Conservation (phyloP, 106 monocot species). For the Dendrobium officinale region DNA sequence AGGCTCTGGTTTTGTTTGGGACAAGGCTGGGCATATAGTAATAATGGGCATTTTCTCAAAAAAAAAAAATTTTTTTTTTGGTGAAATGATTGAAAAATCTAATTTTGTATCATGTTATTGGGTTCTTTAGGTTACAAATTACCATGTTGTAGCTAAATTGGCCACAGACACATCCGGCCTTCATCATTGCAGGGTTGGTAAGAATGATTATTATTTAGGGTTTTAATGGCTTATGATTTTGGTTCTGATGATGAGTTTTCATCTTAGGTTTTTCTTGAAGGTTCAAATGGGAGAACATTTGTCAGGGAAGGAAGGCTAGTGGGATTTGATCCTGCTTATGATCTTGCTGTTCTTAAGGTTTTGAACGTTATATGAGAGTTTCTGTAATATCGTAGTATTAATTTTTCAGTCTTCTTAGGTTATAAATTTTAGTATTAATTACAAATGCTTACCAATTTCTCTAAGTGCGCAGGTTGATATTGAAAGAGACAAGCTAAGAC, state of each 20-base stretch:
- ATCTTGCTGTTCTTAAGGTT: slow-evolving; percentile 91
- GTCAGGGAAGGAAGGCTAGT: slow-evolving; percentile 66
- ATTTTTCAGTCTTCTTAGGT: no score
- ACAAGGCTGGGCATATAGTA: slow-evolving; percentile 79
- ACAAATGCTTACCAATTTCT: neutral
- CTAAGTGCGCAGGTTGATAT: slow-evolving; percentile 49
- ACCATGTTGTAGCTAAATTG: slow-evolving; percentile 84
- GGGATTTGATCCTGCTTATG: slow-evolving; percentile 76
- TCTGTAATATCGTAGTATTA: no score
- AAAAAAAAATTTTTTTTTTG: neutral
- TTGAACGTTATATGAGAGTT: neutral
- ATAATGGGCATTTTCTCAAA: slow-evolving; percentile 6
- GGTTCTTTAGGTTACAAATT: slow-evolving; percentile 69
- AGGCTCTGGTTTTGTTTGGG: slow-evolving; percentile 91
- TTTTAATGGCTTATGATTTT: neutral
- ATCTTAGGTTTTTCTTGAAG: slow-evolving; percentile 57
- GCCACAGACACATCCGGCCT: slow-evolving; percentile 57
- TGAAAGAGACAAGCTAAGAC: slow-evolving; percentile 53
- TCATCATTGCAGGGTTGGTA: slow-evolving; percentile 61
- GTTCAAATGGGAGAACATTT: slow-evolving; percentile 43
- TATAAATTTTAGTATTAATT: neutral
- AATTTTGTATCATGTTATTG: neutral
- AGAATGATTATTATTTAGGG: neutral
- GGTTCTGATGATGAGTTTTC: neutral
- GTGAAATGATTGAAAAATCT: slow-evolving; percentile 2